Evolutionary conservation across 345 rosid genomes (phyloP).

Genomic region (Stellera chamaejasme): DNA sequence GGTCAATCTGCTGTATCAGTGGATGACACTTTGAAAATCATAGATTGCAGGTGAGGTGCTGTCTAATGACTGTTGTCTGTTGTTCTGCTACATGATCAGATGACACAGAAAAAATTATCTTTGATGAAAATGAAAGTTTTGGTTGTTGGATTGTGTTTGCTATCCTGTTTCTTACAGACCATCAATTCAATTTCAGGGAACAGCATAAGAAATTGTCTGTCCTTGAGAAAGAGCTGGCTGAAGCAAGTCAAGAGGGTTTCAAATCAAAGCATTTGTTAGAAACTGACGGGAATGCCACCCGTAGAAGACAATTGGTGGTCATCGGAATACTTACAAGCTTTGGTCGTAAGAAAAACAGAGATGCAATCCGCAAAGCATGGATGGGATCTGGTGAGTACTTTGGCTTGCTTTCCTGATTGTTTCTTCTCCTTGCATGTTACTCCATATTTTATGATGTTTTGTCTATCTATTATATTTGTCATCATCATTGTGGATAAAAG

Average conservation of each 20-base stretch:
- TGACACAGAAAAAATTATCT: neutral
- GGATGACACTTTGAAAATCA: constrained; percentile 83
- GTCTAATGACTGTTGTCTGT: neutral
- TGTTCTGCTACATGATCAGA: neutral
- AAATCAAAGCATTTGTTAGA: constrained; percentile 27
- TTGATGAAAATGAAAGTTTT: neutral
- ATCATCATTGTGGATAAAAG: neutral
- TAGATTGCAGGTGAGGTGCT: constrained; percentile 63
- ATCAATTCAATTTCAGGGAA: constrained; percentile 46
- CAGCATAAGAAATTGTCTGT: constrained; percentile 68
- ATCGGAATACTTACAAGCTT: constrained; percentile 67
- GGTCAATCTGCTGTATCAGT: constrained; percentile 82
- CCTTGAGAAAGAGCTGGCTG: constrained; percentile 59
- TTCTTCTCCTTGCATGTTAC: neutral
- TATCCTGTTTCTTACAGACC: neutral
- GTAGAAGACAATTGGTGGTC: constrained; percentile 61
- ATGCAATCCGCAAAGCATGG: constrained; percentile 91
- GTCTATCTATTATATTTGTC: constrained; percentile 4
- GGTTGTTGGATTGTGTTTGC: neutral
- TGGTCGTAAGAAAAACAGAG: constrained; percentile 69
- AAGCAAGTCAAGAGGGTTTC: constrained; percentile 64
- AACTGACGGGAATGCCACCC: constrained; percentile 22
- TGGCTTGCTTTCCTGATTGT: neutral
- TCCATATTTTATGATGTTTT: constrained; percentile 1
- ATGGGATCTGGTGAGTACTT: constrained; percentile 57